Evolutionary conservation across 352 stramenopile genomes (phyloP), one percentile per base, ranked within the genome.

Genomic region (Phytopythium aichiense): DNA sequence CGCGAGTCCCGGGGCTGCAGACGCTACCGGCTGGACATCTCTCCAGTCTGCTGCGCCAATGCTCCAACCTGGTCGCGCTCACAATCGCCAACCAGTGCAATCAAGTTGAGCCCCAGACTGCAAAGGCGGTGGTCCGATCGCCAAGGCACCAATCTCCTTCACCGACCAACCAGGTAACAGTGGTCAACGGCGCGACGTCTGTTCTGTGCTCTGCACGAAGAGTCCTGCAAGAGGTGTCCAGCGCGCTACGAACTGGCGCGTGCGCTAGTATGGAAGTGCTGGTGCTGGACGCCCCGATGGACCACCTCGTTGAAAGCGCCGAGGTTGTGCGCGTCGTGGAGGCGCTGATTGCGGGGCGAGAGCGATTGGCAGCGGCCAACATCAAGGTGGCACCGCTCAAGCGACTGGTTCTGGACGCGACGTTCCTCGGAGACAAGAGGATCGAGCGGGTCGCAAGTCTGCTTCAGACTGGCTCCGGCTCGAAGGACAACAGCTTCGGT

Each of bases 301-400:
- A 89, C 60, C 81, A 73, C 43, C 75, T 79, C n/a, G 72, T 72
- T 3, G 80, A 89, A 57, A 80, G 74, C 48, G 74, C 83, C 54
- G 65, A 71, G 30, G 72, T 76, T 22, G 38, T 88, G 30, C 60
- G 31, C 35, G 81, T 65, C 53, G 57, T 88, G 52, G 64, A 75
- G 42, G 71, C 76, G 25, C 70, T 89, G n/a, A 48, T 51, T 7
- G 58, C 37, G 28, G 52, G 63, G 4, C 60, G 67, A 56, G 40
- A 22, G 12, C 54, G 53, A 9, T 38, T 31, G n/a, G 20, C 3
- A 22, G 40, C 48, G 1, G 18, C 30, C 12, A 13, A 45, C 7
- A 7, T 20, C 12, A 23, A 30, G 4, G 46, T 49, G 15, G 23
- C 43, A 5, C 16, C 35, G 0, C 69, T 89, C 22, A 54, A 43